Evolutionary conservation across 2,329 filamentous ascomycete species (phyloP), one percentile per base, ranked within the genome.

Genomic region (Xylaria digitata): DNA sequence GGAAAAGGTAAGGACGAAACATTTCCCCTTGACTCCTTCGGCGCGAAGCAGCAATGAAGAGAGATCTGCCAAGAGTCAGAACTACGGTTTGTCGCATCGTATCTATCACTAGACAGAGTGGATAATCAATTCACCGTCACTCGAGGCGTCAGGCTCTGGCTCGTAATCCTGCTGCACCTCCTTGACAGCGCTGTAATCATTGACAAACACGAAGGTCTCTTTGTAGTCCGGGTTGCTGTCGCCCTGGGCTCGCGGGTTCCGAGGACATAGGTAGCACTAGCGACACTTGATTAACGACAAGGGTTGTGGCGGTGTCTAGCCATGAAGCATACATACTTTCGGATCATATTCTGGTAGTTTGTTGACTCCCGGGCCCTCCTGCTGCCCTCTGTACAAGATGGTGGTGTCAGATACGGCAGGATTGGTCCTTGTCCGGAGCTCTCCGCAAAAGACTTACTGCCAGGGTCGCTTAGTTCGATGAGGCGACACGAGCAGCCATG

Each of bases 121-220:
- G 26, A 26, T 26, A 26, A 26, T 26, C 26, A 55, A n/a, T n/a
- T 60, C 60, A 77, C 74, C 79, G 72, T 86, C 77, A 26, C 78
- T 78, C 4, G 78, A 80, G 9, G 75, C 61, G 3, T 81, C 76
- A 1, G 80, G 78, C 42, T 79, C 77, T 1, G 80, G 79, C 42
- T 79, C 76, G 80, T 98, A 99, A 54, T 92, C 89, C 34, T 90
- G 89, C 80, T 99, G 96, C 70, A 92, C 86, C 80, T 97, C 94
- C 81, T 97, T 97, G 57, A 99, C 95, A 1, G 96, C 96, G 75
- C 93, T 96, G 81, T 96, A 99, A 79, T 99, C 96, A 76, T 99
- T 99, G 72, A 98, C 92, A 76, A 99, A 99, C 45, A 95, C 91
- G 78, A 96, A 98, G 0, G 94, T 97, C 75, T 88, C 88, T 59